A percentile compares a stretch with the other conserved stretches of the same genome.
Evolutionary conservation across 2,329 filamentous ascomycete genomes (phyloP).

Genomic region (Aspergillus brunneoviolaceus): DNA sequence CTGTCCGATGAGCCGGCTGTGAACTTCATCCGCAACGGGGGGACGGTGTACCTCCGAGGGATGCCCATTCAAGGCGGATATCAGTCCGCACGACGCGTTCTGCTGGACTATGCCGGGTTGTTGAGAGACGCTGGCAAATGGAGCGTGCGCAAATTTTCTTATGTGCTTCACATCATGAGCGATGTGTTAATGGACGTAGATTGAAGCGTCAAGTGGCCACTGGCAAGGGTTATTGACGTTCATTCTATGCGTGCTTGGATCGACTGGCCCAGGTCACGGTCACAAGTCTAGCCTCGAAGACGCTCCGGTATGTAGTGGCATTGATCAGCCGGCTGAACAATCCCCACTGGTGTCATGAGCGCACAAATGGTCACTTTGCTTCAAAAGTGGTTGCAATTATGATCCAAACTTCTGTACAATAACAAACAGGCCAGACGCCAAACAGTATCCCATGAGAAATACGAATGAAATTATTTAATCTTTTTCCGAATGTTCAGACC

Average conservation of each 20-base stretch:
- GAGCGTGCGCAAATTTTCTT: slow-evolving; percentile 52
- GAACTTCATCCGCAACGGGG: slow-evolving; percentile 51
- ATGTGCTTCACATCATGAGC: slow-evolving; percentile 57
- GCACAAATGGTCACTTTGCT: not conserved
- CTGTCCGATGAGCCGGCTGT: slow-evolving; percentile 34
- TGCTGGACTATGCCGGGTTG: slow-evolving; percentile 54
- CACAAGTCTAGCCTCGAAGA: not conserved
- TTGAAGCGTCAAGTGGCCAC: slow-evolving; percentile 14
- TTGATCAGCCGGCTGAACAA: not conserved
- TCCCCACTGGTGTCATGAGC: not conserved
- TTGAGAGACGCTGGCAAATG: slow-evolving; percentile 55
- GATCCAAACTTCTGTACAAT: not conserved
- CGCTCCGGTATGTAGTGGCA: not conserved
- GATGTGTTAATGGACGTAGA: slow-evolving; percentile 45
- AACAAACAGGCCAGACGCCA: not conserved
- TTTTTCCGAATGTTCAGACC: not conserved
- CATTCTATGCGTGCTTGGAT: not conserved
- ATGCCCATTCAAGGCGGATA: slow-evolving; percentile 52
- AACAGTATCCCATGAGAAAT: slow-evolving; percentile 5
- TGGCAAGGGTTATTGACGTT: not conserved
- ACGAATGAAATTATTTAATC: not conserved
- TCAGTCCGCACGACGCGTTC: slow-evolving; percentile 51
- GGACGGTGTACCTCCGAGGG: slow-evolving; percentile 49
- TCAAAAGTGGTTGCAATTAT: not conserved
- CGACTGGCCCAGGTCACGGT: not conserved